phyloP scores from a whole-genome alignment of 768 basidiomycete species.

The Lactifluus echinatus region DNA sequence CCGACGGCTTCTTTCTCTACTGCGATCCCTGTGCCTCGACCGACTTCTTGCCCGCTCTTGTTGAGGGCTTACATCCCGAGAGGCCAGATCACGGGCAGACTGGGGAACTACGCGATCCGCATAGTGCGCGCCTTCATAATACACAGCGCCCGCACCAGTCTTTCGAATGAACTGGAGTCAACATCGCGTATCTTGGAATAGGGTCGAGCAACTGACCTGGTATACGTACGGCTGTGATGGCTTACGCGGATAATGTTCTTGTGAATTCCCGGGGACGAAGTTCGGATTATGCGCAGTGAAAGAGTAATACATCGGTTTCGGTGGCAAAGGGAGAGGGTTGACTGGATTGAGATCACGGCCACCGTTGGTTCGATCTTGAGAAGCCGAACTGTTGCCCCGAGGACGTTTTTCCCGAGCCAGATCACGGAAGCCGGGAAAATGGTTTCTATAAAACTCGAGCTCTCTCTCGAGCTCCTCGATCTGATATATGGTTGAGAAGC shows the following conservation, averaged over 20 bases:
- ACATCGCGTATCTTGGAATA: neutral
- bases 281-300: slow-evolving; percentile 11
- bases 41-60: slow-evolving; percentile 5
- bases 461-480: slow-evolving; percentile 5
- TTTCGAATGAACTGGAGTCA: neutral
- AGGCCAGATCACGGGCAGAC: slow-evolving; percentile 3
- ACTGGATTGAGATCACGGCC: neutral
- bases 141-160: slow-evolving; percentile 14
- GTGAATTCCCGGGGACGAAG: slow-evolving; percentile 8
- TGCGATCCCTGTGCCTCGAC: slow-evolving; percentile 11
- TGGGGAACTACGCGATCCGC: slow-evolving; percentile 15
- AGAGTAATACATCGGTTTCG: slow-evolving; percentile 6
- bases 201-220: slow-evolving; percentile 4
- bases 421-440: slow-evolving; percentile 11
- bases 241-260: slow-evolving; percentile 14
- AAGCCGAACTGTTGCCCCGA: neutral
- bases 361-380: slow-evolving; percentile 2
- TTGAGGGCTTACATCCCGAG: neutral
- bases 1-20: slow-evolving; percentile 8
- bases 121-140: slow-evolving; percentile 9
- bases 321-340: slow-evolving; percentile 14
- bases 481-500: slow-evolving; percentile 6
- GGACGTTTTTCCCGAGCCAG: slow-evolving; percentile 5
- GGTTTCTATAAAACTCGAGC: slow-evolving; percentile 8
- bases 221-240: slow-evolving; percentile 5